phyloP scores from a whole-genome alignment of 2,329 filamentous ascomycete genomes.

The Colletotrichum sp. region DNA sequence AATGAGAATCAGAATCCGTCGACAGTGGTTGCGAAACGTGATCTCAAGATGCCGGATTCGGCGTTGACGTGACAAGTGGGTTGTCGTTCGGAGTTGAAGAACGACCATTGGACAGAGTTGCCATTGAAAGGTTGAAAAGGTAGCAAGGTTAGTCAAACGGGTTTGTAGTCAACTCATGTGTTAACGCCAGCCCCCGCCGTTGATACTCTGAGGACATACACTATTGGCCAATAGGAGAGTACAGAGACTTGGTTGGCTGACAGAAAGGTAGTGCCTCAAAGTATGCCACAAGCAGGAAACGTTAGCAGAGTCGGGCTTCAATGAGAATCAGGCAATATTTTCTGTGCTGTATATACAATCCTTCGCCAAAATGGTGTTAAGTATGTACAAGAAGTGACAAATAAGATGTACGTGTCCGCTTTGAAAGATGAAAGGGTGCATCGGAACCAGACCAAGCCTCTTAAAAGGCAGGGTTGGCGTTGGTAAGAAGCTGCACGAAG shows the following conservation, averaged over 20 bases:
- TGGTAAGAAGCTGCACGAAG: slow-evolving; percentile 61
- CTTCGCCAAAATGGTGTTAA: not conserved
- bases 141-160: not conserved
- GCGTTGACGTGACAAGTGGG: not conserved
- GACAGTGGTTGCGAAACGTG: not conserved
- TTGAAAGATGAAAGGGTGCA: not conserved
- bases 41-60: not conserved
- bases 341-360: not conserved
- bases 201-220: not conserved
- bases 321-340: not conserved
- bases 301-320: not conserved
- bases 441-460: not conserved
- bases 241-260: not conserved
- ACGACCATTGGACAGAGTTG: not conserved
- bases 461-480: slow-evolving; percentile 58
- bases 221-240: not conserved
- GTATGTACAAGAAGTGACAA: not conserved
- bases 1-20: not conserved
- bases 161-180: not conserved
- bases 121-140: not conserved
- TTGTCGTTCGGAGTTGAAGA: not conserved
- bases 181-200: not conserved
- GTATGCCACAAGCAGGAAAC: not conserved
- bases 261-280: not conserved
- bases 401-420: too few species aligned